Percentiles rank a stretch among this genome's conserved stretches.
Conservation (phyloP, 495 filamentous ascomycete genomes). For the Aspergillus affinis region DNA sequence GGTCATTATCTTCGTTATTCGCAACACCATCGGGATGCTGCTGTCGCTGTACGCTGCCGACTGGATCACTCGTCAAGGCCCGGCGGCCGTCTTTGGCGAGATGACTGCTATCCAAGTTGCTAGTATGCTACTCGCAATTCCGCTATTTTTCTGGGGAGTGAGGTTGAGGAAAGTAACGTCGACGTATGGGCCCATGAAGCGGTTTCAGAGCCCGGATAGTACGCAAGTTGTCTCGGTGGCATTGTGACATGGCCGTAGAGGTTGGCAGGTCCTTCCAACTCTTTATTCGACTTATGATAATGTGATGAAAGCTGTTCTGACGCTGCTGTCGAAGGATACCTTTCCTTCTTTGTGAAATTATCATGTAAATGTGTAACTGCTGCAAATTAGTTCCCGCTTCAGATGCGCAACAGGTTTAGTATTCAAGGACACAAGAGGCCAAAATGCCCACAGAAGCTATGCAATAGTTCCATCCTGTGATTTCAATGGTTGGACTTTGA, state of each 20-base stretch:
- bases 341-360: too few species aligned
- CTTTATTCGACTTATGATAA: neutral
- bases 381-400: too few species aligned
- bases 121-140: slow-evolving; percentile 27
- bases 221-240: neutral
- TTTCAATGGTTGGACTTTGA: too few species aligned
- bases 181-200: slow-evolving; percentile 35
- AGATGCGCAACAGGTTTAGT: too few species aligned
- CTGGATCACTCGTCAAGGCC: slow-evolving; percentile 31
- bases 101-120: slow-evolving; percentile 32
- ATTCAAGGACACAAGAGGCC: neutral
- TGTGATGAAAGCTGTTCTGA: too few species aligned
- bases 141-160: slow-evolving; percentile 26
- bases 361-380: too few species aligned
- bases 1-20: slow-evolving; percentile 35
- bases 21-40: slow-evolving; percentile 36
- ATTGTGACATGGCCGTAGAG: neutral
- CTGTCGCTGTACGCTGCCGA: slow-evolving; percentile 30
- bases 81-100: slow-evolving; percentile 30
- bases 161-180: slow-evolving; percentile 21
- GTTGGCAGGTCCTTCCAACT: neutral
- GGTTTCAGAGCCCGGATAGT: slow-evolving; percentile 13
- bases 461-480: too few species aligned
- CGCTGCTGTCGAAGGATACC: too few species aligned
- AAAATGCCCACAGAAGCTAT: too few species aligned